A percentile compares a stretch with the other conserved stretches of the same genome.
Conservation (phyloP, 208 protist species). For the Acanthamoeba healyi region DNA sequence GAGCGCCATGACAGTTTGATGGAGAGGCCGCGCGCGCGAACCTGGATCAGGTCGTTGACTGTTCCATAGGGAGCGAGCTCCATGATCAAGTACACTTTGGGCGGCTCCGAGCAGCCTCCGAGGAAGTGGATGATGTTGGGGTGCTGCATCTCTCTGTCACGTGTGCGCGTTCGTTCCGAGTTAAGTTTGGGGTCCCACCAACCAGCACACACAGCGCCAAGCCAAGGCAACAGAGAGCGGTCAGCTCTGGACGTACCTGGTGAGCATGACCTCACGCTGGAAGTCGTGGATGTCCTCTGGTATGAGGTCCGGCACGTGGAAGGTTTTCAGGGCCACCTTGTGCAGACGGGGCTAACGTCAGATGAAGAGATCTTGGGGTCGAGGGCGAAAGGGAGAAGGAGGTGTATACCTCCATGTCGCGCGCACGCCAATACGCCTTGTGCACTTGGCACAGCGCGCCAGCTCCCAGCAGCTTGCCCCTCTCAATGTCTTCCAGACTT, state of each 20-base stretch:
- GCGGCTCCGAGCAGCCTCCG: slow-evolving; percentile 43
- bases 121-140: slow-evolving; percentile 71
- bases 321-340: slow-evolving; percentile 66
- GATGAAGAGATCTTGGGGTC: too few relatives aligned
- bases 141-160: slow-evolving; percentile 42
- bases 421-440: slow-evolving; percentile 46
- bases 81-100: slow-evolving; percentile 62
- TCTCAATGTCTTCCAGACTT: slow-evolving; percentile 39
- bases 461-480: slow-evolving; percentile 35
- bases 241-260: neutral
- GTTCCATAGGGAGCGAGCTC: slow-evolving; percentile 62
- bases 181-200: too few relatives aligned
- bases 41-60: slow-evolving; percentile 40
- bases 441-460: slow-evolving; percentile 61
- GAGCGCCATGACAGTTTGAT: too few relatives aligned
- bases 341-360: neutral
- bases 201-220: too few relatives aligned
- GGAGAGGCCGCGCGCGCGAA: neutral
- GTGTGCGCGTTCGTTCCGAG: too few relatives aligned
- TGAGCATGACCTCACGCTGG: slow-evolving; percentile 66
- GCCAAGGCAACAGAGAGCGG: too few relatives aligned
- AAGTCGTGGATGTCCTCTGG: slow-evolving; percentile 63
- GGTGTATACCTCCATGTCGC: slow-evolving; percentile 55
- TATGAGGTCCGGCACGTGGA: slow-evolving; percentile 44
- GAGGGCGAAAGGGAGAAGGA: too few relatives aligned